Base-by-base conservation (phyloP, 2,329 filamentous ascomycete genomes). In the Aciculosporium take region DNA sequence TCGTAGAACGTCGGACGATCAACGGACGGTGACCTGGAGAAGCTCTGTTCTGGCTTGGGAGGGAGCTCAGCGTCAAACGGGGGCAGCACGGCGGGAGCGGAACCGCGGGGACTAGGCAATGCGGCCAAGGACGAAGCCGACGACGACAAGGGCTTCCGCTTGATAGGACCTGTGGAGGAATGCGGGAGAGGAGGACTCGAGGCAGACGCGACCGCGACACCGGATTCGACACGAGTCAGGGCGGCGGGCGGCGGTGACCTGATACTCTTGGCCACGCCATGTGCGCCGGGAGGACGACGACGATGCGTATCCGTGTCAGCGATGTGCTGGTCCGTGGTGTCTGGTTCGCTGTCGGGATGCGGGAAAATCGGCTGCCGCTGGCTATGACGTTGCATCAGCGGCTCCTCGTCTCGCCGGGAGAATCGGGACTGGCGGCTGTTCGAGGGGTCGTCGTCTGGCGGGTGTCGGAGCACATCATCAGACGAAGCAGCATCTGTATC, bases 1-100 rank as follows among this genome's bases (percentile, higher is more conserved):
- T 76, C 71, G 67, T 79, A 78, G 37, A 79, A 59, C 25, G 72
- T 77, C 46, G 74, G 74, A 54, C 74, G 78, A 56, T 79, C 74
- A 41, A 76, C 56, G 12, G 72, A 71, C 49, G 60, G 70, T 25
- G 69, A 67, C 46, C 74, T 65, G n/a, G 65, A 64, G 53, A 72
- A 74, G 38, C 72, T 60, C 46, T 68, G 65, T 37, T 69, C 68
- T n/a, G 72, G 69, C 46, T 64, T 63, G 32, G 38, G 42, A 31
- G 44, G 61, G 18, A 71, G 59, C 45, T 66, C 62, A 40, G 61
- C 56, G 37, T 52, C 59, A 29, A 59, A 57, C 8, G 53, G 52
- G n/a, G 53, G 36, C 10, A 43, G 47, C 12, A 40, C 32, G 10
- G 33, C 20, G 10, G 10, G 18, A 20, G 41, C 36, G 7, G 45